phyloP scores from a whole-genome alignment of 192 early-diverging fungal species.

The Podila minutissima region DNA sequence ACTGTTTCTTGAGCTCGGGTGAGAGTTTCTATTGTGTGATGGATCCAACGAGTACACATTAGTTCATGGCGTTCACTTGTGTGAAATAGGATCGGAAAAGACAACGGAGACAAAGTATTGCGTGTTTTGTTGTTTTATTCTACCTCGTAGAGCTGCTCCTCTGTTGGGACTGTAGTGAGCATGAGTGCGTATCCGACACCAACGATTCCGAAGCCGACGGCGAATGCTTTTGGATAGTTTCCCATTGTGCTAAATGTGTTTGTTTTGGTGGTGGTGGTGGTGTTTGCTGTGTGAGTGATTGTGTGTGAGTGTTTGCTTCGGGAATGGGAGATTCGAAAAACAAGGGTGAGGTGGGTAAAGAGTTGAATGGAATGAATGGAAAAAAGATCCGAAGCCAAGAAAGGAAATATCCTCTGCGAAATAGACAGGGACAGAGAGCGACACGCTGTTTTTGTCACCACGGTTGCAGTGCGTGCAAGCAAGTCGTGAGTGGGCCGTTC shows the following conservation, averaged over 20 bases:
- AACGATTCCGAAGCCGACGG: conserved; percentile 55
- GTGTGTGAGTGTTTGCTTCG: background rate
- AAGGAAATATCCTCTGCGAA: conserved; percentile 11
- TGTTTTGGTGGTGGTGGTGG: background rate
- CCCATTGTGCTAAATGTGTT: conserved; percentile 41
- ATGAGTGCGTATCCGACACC: conserved; percentile 57
- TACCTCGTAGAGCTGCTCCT: conserved; percentile 49
- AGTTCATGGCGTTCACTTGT: background rate
- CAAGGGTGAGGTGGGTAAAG: background rate
- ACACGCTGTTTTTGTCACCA: background rate
- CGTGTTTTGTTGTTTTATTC: too few species aligned
- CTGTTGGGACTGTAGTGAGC: conserved; percentile 61
- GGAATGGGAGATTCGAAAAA: background rate
- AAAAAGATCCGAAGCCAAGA: conserved; percentile 6
- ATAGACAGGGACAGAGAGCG: too few species aligned
- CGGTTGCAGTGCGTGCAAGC: too few species aligned
- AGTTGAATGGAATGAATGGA: background rate
- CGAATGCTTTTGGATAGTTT: conserved; percentile 56
- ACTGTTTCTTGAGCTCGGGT: conserved; percentile 47
- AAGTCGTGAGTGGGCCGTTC: too few species aligned
- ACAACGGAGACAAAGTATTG: conserved; percentile 10
- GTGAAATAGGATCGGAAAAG: background rate
- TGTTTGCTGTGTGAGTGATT: background rate
- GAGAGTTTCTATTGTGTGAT: conserved; percentile 27
- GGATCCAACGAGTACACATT: background rate